Evolutionary conservation across 1,139 yeast species (phyloP), one percentile per base, ranked within the genome.

Genomic region (Komagataea norvegica): DNA sequence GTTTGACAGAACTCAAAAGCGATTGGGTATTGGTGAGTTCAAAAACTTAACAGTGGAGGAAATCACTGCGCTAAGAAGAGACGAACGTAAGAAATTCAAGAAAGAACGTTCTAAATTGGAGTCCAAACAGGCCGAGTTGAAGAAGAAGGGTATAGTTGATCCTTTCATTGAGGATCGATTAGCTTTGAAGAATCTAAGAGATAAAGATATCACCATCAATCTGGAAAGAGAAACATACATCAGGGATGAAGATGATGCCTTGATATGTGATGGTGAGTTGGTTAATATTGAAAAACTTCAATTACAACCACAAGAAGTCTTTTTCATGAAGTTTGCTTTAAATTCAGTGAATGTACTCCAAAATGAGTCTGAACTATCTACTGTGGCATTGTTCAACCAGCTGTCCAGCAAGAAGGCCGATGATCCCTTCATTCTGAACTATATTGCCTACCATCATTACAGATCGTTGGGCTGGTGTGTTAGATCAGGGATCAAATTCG

Each of bases 381-480:
- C 54, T 6, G 29, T 43, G 2, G 57, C 61, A 2, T 46, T 73
- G 5, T 65, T 73, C 34, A 38, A 46, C 22, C 8, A 62, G 58
- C 45, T 66, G 50, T 37, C 46, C 13, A 22, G 29, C 2, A 32
- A 40, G n/a, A 22, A 35, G 11, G 61, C 71, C 1, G 61, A 62
- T 33, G 67, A 67, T 44, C 43, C 48, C 15, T 77, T 79, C 49
- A 56, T 78, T 3, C 40, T 72, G 3, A 69, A 74, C 31, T 91
- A 85, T 54, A 79, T 77, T 6, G 91, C 75, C 0, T 91, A 89
- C 54, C 95, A 88, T 55, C 89, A 88, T 56, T 89, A 79, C 60
- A 70, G 95, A 37, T 78, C 96, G 0, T 70, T 78, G 24, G 97
- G 97, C 0, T 91, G 97, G 97, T 89, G 97, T 66, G 94, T 81